phyloP scores from a whole-genome alignment of 1,284 basidiomycete species.

The Neonothopanus nambi region DNA sequence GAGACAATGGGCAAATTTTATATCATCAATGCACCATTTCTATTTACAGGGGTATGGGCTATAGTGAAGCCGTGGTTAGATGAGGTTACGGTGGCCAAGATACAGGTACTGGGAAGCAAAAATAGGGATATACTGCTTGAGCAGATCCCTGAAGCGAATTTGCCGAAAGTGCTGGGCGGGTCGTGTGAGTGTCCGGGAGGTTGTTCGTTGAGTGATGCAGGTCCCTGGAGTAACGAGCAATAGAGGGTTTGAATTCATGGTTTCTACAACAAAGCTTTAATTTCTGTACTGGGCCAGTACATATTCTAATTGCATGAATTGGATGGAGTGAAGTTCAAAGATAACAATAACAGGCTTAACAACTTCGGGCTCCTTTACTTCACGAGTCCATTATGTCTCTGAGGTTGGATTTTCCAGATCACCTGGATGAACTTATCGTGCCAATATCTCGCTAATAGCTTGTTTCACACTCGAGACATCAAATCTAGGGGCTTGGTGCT shows the following conservation, averaged over 20 bases:
- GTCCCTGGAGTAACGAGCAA: constrained; percentile 12
- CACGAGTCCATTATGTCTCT: no score
- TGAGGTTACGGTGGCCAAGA: constrained; percentile 92
- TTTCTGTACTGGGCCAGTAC: no score
- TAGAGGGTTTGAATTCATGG: no score
- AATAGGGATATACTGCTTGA: constrained; percentile 52
- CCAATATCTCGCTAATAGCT: constrained; percentile 49
- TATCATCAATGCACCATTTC: constrained; percentile 94
- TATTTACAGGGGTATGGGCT: constrained; percentile 87
- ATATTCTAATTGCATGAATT: no score
- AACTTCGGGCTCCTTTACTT: no score
- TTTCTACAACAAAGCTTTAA: no score
- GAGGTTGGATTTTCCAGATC: no score
- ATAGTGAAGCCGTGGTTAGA: constrained; percentile 95
- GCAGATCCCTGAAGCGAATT: constrained; percentile 82
- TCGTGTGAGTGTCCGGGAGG: constrained; percentile 63
- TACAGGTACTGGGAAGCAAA: constrained; percentile 81
- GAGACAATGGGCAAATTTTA: constrained; percentile 97
- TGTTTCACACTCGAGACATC: constrained; percentile 49
- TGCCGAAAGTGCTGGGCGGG: constrained; percentile 88
- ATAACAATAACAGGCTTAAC: no score
- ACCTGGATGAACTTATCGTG: neutral
- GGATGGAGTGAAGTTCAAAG: no score
- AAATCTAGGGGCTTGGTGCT: constrained; percentile 40
- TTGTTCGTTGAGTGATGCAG: constrained; percentile 14